Evolutionary conservation across 495 filamentous ascomycete species (phyloP), one percentile per base, ranked within the genome.

Genomic region (Sordaria brevicollis): DNA sequence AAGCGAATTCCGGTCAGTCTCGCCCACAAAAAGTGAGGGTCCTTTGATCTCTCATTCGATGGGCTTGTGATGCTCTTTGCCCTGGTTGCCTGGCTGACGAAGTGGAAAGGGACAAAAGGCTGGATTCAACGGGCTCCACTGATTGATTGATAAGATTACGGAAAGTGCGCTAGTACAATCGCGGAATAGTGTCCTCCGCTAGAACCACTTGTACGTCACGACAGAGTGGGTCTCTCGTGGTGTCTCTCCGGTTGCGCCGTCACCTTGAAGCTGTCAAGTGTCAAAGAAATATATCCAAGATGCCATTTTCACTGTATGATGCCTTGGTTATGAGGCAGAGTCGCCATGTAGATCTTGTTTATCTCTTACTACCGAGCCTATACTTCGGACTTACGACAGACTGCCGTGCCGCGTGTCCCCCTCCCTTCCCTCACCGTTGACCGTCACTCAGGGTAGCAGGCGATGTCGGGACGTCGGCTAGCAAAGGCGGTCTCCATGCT

Each of bases 111-210:
- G 29, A 15, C 43, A 54, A 54, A 54, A 57, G 49, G 49, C 49
- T 21, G 49, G 8, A 17, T 41, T 31, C 49, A 41, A 67, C 69
- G 36, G 38, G 73, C 67, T 66, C 73, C 70, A 78, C 73, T 78
- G 74, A 77, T 77, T 70, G 75, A 78, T 78, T 79, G 78, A 78
- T 78, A 78, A 79, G 76, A 79, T 78, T 74, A 78, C 62, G 13
- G 21, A n/a, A 68, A 38, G 2, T 0, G 17, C 69, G 65, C 74
- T 70, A 71, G 34, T 35, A 69, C 65, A 6, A 25, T 65, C 36
- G 1, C 4, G 71, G 70, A n/a, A 36, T 71, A 73, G 74, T 57
- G 6, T 11, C 8, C 13, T 17, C 15, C 3, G 34, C 31, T 62
- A 37, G 62, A 35, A 35, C 71, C 69, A 62, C 37, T 69, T 69